A percentile compares a stretch with the other conserved stretches of the same genome.
phyloP scores from a whole-genome alignment of 805 yeast species.

The Lipomyces yamadae region DNA sequence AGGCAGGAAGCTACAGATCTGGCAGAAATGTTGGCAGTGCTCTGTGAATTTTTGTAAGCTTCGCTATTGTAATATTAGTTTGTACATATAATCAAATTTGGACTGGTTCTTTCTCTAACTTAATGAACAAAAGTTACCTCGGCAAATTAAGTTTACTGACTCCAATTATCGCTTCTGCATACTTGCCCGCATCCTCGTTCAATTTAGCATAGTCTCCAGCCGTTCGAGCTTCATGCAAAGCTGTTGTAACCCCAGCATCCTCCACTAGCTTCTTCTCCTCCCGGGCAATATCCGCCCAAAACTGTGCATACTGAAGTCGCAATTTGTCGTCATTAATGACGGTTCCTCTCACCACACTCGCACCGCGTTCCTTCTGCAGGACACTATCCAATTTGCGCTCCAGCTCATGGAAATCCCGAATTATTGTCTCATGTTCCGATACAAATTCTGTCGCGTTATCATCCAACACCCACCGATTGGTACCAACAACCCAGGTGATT shows the following conservation, averaged over 20 bases:
- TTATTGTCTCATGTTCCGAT: neutral
- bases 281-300: constrained; percentile 10
- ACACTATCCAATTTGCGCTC: constrained; percentile 4
- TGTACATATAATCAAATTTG: neutral
- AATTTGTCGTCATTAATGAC: constrained; percentile 7
- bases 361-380: constrained; percentile 16
- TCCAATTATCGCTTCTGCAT: neutral
- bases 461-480: neutral
- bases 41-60: constrained; percentile 29
- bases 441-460: neutral
- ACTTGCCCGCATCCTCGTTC: neutral
- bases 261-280: constrained; percentile 9
- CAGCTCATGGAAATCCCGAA: constrained; percentile 3
- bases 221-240: neutral
- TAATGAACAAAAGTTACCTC: neutral
- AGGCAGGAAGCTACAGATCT: constrained; percentile 30
- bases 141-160: neutral
- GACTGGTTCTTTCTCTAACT: neutral
- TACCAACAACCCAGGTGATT: constrained; percentile 7
- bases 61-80: neutral
- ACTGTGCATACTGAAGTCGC: constrained; percentile 3
- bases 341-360: constrained; percentile 15
- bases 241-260: constrained; percentile 1
- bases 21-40: constrained; percentile 32
- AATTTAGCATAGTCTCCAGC: neutral